Evolutionary conservation across 768 basidiomycete genomes (phyloP), one percentile per base, ranked within the genome.

Genomic region (Mycena vitilis): DNA sequence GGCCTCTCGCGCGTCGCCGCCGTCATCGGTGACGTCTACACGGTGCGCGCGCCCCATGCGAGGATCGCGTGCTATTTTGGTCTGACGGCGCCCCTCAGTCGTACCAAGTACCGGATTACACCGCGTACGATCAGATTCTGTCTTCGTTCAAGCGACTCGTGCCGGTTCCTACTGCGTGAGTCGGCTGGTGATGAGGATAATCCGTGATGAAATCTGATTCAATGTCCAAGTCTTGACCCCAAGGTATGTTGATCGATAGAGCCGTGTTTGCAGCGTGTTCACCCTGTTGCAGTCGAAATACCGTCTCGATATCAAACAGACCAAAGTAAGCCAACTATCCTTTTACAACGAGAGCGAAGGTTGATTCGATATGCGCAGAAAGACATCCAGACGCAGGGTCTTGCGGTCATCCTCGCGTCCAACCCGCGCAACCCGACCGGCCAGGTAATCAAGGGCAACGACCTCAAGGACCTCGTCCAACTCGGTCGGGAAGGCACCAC

Each of bases 341-440:
- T 55, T 34, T 59, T 10, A 10, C n/a, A 22, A 37, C 16, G 7
- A 1, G 23, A 36, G 22, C 18, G 48, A 36, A 40, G 18, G 18
- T 48, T 20, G 13, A 9, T 22, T 44, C 30, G 74, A 80, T 79
- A 48, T 78, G 37, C 16, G 80, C 52, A 92, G 88, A 91, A 84
- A 82, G 95, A 96, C 72, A 94, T 96, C 63, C 85, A 82, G 48
- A 92, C 86, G 1, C 94, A 96, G 79, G 95, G 95, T 16, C 82
- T 96, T 22, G 88, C 91, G 13, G 95, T 96, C 57, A 86, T 97
- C 64, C 82, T 96, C 51, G 93, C 95, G 0, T 95, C 94, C 25
- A 98, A 98, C 80, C 96, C 96, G n/a, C 89, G 96, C 61, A 98
- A 98, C 76, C 96, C 96, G 4, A 98, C 96, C 1, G 95, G 96